phyloP scores from a whole-genome alignment of 2,329 filamentous ascomycete genomes.

The Diaporthe sp. region DNA sequence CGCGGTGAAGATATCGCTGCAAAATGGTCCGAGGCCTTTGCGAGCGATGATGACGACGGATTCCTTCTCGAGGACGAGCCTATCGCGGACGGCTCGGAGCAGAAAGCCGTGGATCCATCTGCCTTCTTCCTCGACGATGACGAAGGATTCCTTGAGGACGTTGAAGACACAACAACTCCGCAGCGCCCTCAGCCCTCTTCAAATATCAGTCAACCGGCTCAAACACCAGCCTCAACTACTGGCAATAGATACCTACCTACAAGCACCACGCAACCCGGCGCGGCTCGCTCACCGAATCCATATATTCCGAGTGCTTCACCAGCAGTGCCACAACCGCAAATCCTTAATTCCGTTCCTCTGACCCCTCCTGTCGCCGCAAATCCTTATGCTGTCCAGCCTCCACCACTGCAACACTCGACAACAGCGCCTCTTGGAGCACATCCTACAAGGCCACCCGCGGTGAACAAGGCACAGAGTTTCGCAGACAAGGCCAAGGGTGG shows the following conservation, averaged over 20 bases:
- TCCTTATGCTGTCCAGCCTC: constrained; percentile 43
- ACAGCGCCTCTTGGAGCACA: constrained; percentile 55
- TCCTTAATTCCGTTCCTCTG: constrained; percentile 40
- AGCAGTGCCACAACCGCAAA: constrained; percentile 41
- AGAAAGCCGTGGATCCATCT: constrained; percentile 69
- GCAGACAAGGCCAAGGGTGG: constrained; percentile 91
- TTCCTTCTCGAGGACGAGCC: constrained; percentile 71
- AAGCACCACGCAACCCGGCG: constrained; percentile 45
- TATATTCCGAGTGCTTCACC: constrained; percentile 44
- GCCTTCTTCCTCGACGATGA: constrained; percentile 86
- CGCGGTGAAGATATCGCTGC: constrained; percentile 77
- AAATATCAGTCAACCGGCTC: constrained; percentile 43
- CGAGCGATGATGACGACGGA: constrained; percentile 77
- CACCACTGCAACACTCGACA: constrained; percentile 44
- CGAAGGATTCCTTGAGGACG: constrained; percentile 86
- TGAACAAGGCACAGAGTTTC: constrained; percentile 82
- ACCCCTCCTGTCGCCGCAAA: constrained; percentile 36
- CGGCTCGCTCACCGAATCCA: constrained; percentile 44
- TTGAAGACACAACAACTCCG: constrained; percentile 56
- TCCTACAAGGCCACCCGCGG: constrained; percentile 56
- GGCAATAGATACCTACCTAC: constrained; percentile 54
- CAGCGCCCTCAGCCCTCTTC: constrained; percentile 46
- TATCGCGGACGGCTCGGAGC: constrained; percentile 48
- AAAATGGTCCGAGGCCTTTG: constrained; percentile 87
- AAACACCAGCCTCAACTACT: constrained; percentile 43